Evolutionary conservation across 2,329 filamentous ascomycete species (phyloP).

Genomic region (Gaeumannomyces sp.): DNA sequence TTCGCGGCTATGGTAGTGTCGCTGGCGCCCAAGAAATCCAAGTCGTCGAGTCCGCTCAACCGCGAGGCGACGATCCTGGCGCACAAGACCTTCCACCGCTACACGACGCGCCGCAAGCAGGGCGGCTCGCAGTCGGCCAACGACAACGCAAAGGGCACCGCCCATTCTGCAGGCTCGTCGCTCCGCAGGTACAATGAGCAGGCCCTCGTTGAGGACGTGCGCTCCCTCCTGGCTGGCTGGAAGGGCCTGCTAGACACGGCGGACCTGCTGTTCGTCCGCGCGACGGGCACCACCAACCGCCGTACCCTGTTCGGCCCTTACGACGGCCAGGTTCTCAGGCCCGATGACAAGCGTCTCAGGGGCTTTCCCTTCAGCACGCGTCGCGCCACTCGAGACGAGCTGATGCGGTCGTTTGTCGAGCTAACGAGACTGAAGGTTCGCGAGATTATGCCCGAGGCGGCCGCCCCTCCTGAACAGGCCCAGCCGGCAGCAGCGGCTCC

Average conservation of each 20-base stretch:
- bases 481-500: slow-evolving; percentile 32
- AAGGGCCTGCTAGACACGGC: slow-evolving; percentile 76
- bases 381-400: slow-evolving; percentile 84
- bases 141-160: slow-evolving; percentile 87
- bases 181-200: slow-evolving; percentile 91
- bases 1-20: slow-evolving; percentile 96
- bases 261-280: slow-evolving; percentile 81
- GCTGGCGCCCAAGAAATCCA: slow-evolving; percentile 71
- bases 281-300: slow-evolving; percentile 79
- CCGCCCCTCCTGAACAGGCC: slow-evolving; percentile 28
- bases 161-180: slow-evolving; percentile 87
- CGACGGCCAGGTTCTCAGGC: slow-evolving; percentile 74
- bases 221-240: slow-evolving; percentile 77
- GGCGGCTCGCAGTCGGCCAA: slow-evolving; percentile 92
- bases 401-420: slow-evolving; percentile 92
- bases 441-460: slow-evolving; percentile 63
- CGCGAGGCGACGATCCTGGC: slow-evolving; percentile 82
- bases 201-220: slow-evolving; percentile 81
- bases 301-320: slow-evolving; percentile 87
- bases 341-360: slow-evolving; percentile 73
- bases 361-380: slow-evolving; percentile 92
- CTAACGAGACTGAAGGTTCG: slow-evolving; percentile 83
- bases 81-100: slow-evolving; percentile 96
- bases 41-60: slow-evolving; percentile 65
- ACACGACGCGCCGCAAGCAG: slow-evolving; percentile 93